Percentiles rank a stretch among this genome's conserved stretches.
Evolutionary conservation across 768 basidiomycete genomes (phyloP).

Genomic region (Pholiota molesta): DNA sequence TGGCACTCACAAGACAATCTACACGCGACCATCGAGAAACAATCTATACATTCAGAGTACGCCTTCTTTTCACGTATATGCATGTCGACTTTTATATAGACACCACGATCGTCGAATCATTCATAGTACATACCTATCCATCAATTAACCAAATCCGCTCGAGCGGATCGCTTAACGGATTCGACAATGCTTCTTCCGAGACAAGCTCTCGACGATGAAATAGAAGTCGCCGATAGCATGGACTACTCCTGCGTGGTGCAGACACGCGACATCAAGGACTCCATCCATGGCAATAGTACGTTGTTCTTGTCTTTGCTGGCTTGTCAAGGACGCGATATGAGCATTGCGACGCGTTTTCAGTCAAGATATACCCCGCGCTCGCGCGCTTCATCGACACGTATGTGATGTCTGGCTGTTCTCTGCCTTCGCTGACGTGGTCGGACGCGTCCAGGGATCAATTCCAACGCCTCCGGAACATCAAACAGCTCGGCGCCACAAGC

Average conservation of each 20-base stretch:
- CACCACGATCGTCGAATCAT: background rate
- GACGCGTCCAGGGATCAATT: slow-evolving; percentile 59
- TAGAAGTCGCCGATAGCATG: background rate
- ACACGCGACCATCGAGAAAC: background rate
- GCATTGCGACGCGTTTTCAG: slow-evolving; percentile 23
- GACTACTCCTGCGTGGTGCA: slow-evolving; percentile 6
- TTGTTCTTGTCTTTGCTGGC: slow-evolving; percentile 11
- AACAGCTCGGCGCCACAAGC: slow-evolving; percentile 79
- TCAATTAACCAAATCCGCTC: background rate
- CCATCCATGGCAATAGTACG: slow-evolving; percentile 38
- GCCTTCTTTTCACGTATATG: background rate
- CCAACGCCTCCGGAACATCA: slow-evolving; percentile 75
- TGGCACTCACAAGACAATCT: background rate
- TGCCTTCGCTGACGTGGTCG: slow-evolving; percentile 10
- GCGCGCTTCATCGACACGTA: slow-evolving; percentile 71
- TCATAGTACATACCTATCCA: background rate
- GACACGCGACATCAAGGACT: slow-evolving; percentile 33
- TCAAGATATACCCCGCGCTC: slow-evolving; percentile 38
- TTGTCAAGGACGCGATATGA: background rate
- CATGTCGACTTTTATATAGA: background rate
- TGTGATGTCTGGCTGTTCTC: slow-evolving; percentile 23
- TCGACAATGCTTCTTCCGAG: background rate
- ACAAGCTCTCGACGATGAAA: background rate
- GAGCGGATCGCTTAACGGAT: background rate
- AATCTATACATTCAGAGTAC: background rate